phyloP scores from a whole-genome alignment of 2,329 filamentous ascomycete species.

The Clonostachys sp. region DNA sequence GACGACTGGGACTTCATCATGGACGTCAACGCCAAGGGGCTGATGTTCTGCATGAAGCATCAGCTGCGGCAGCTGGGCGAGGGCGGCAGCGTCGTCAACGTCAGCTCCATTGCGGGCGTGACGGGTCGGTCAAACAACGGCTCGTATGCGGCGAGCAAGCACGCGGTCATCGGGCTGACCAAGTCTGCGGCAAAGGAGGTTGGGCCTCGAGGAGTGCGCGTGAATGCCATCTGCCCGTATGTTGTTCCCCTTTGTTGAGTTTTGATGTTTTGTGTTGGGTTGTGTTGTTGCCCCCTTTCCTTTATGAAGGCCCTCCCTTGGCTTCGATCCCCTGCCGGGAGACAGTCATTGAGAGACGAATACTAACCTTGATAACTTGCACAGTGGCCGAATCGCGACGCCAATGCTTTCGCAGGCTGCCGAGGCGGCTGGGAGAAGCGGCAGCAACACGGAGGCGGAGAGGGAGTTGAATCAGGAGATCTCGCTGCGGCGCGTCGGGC shows the following conservation, averaged over 20 bases:
- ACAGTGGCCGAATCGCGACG: constrained; percentile 18
- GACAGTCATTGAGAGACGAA: too few relatives aligned
- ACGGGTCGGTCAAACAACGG: constrained; percentile 22
- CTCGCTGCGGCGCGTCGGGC: constrained; percentile 11
- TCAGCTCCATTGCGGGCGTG: constrained; percentile 33
- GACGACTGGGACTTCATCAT: constrained; percentile 17
- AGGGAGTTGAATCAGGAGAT: constrained; percentile 8
- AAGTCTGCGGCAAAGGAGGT: constrained; percentile 20
- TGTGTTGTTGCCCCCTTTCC: too few relatives aligned
- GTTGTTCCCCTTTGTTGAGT: constrained; percentile 1
- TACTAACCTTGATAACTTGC: neutral
- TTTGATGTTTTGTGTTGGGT: neutral
- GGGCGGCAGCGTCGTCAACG: constrained; percentile 41
- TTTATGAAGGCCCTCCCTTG: too few relatives aligned
- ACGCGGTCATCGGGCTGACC: constrained; percentile 21
- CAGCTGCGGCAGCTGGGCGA: constrained; percentile 24
- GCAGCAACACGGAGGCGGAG: constrained; percentile 1
- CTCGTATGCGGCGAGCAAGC: constrained; percentile 20
- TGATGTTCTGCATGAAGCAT: constrained; percentile 19
- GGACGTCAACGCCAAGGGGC: constrained; percentile 18
- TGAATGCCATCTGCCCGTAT: constrained; percentile 21
- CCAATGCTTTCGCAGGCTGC: constrained; percentile 15
- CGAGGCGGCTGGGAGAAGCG: constrained; percentile 1
- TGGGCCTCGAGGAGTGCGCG: constrained; percentile 13
- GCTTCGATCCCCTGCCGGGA: too few relatives aligned